A percentile compares a stretch with the other conserved stretches of the same genome.
Evolutionary conservation across 2,329 filamentous ascomycete species (phyloP).

Genomic region (Clarireedia hainanense): DNA sequence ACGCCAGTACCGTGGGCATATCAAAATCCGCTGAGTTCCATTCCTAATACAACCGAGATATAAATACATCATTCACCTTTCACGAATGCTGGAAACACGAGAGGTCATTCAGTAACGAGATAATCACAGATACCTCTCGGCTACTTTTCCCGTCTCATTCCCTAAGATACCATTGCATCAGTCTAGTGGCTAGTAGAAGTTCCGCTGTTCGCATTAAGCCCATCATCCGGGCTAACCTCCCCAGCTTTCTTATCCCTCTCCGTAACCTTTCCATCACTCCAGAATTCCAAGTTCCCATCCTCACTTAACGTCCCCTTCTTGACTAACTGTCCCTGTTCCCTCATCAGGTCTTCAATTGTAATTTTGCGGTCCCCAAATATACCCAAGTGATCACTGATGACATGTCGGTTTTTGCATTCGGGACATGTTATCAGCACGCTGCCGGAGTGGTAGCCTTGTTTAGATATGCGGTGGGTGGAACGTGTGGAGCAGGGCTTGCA

Average conservation of each 20-base stretch:
- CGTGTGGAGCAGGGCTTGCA: conserved; percentile 77
- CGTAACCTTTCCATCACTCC: conserved; percentile 52
- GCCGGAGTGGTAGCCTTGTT: conserved; percentile 90
- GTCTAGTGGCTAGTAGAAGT: too few species aligned
- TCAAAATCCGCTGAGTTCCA: too few species aligned
- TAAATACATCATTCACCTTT: too few species aligned
- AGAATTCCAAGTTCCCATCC: conserved; percentile 88
- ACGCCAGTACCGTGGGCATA: too few species aligned
- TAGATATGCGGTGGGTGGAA: conserved; percentile 79
- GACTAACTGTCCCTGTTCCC: conserved; percentile 65
- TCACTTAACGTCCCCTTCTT: conserved; percentile 64
- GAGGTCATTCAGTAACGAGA: too few species aligned
- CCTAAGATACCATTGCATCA: not conserved
- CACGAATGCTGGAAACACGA: too few species aligned
- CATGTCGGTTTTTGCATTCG: conserved; percentile 73
- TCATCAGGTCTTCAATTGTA: conserved; percentile 71
- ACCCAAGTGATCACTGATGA: conserved; percentile 85
- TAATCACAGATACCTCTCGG: too few species aligned
- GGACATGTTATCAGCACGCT: conserved; percentile 87
- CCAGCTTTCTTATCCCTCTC: conserved; percentile 11
- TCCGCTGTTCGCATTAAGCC: not conserved
- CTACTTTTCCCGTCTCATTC: too few species aligned
- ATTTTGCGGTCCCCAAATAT: conserved; percentile 66
- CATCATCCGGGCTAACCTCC: not conserved
- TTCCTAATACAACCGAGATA: too few species aligned